Conservation (phyloP, 495 filamentous ascomycete species). For the Penicillium antarcticum region DNA sequence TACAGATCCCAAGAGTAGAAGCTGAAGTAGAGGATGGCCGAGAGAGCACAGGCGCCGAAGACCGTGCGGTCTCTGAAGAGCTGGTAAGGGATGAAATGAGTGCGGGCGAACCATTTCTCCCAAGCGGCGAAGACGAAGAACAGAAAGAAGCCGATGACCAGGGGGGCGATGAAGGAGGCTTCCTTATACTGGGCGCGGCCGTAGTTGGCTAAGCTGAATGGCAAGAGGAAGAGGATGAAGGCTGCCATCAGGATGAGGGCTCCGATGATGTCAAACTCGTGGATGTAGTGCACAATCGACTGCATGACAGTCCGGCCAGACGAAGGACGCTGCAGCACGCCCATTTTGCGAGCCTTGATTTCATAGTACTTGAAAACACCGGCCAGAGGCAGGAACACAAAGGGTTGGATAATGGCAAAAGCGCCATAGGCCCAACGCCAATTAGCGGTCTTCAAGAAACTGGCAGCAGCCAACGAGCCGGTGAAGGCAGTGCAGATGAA, state of each 20-base stretch:
- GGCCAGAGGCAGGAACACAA: constrained; percentile 53
- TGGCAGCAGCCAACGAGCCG: constrained; percentile 29
- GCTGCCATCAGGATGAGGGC: constrained; percentile 55
- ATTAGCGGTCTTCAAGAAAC: constrained; percentile 47
- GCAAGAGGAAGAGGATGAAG: constrained; percentile 60
- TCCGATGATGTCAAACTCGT: constrained; percentile 61
- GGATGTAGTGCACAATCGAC: constrained; percentile 50
- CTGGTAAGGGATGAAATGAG: constrained; percentile 57
- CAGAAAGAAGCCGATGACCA: constrained; percentile 55
- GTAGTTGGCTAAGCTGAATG: constrained; percentile 52
- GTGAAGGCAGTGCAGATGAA: constrained; percentile 58
- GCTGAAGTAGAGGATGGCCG: constrained; percentile 54
- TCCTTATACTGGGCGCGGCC: constrained; percentile 46
- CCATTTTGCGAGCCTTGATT: constrained; percentile 52
- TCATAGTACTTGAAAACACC: constrained; percentile 55
- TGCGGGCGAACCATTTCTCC: constrained; percentile 54
- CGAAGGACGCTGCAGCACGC: constrained; percentile 30
- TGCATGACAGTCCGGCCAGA: constrained; percentile 47
- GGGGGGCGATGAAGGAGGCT: constrained; percentile 52
- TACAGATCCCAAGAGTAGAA: constrained; percentile 68
- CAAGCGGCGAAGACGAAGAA: constrained; percentile 57
- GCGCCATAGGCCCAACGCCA: constrained; percentile 65
- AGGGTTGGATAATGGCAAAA: constrained; percentile 57
- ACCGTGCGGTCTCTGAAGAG: constrained; percentile 64
- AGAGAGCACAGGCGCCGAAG: constrained; percentile 57